Conservation (phyloP, 768 basidiomycete species). For the Kwoniella bestiolae region DNA sequence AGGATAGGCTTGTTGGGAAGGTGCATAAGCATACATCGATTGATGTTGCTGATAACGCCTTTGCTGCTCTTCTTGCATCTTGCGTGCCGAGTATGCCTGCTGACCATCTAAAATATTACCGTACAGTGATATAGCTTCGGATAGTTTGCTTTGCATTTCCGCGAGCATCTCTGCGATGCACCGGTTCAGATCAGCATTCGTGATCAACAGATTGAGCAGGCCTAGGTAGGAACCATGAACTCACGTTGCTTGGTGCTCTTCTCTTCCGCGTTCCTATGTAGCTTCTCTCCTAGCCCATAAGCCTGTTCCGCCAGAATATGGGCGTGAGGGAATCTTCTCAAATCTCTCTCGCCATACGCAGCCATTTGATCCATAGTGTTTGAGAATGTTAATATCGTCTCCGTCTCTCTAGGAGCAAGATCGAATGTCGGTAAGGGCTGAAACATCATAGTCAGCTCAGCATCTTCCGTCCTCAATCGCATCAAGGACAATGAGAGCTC, state of each 20-base stretch:
- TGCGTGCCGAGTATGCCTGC: conserved; percentile 58
- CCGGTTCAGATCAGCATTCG: background rate
- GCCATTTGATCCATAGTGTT: conserved; percentile 86
- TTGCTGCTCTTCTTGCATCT: conserved; percentile 48
- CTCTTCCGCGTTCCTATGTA: conserved; percentile 81
- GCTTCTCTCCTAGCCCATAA: conserved; percentile 73
- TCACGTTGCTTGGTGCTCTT: conserved; percentile 90
- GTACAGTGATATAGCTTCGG: conserved; percentile 88
- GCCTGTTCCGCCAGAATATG: conserved; percentile 84
- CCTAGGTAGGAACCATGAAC: conserved; percentile 30
- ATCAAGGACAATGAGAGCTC: conserved; percentile 13
- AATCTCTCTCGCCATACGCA: conserved; percentile 74
- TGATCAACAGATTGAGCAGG: background rate
- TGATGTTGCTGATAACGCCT: conserved; percentile 43
- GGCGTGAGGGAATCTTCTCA: conserved; percentile 80
- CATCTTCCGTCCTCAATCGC: conserved; percentile 24
- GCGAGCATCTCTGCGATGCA: conserved; percentile 70
- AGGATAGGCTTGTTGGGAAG: conserved; percentile 15
- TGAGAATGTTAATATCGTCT: conserved; percentile 85
- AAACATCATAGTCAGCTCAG: conserved; percentile 1
- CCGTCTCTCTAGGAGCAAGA: conserved; percentile 76
- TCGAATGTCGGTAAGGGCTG: conserved; percentile 76
- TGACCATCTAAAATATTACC: conserved; percentile 85
- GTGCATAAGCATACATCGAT: conserved; percentile 39
- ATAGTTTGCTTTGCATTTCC: conserved; percentile 94